Base-by-base conservation (phyloP, 129 eudicot species). In the Arctium minus region DNA sequence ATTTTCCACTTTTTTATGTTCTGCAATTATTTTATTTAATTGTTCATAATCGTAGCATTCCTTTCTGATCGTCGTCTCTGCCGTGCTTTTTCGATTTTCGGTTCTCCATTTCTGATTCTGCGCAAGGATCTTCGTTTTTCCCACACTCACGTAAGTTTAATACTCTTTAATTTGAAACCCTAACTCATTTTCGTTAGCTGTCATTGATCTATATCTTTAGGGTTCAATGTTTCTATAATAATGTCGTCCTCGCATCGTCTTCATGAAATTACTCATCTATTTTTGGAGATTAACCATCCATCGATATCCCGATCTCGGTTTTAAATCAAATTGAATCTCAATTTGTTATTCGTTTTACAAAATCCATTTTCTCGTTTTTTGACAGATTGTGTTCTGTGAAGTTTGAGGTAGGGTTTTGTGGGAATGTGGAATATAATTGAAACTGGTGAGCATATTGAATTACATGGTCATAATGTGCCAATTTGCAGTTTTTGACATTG, bases 61-160 rank as follows among this genome's bases (percentile, higher is more conserved):
- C 27, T 60, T 9, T 60, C 4, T 22, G 81, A 78, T 79, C 82
- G 68, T 79, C 33, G 42, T 79, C 82, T 68, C 69, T 67, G 17
- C 46, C 68, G 82, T 78, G 74, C 1, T 67, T 71, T 50, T 60
- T 37, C 31, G 71, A 35, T 50, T 40, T 80, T 50, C 78, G 37
- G 5, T 44, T 70, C 83, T 48, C 10, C 70, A 17, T 46, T 46
- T 31, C 31, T 35, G 5, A 39, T 69, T 70, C 15, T 80, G n/a
- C 35, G 18, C 75, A 29, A 44, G 48, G 80, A 10, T 80, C 35
- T 82, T 44, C 0, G 70, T 42, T 64, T 31, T 67, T 42, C 75
- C 53, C 36, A 29, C 77, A n/a, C 10, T 44, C 38, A 82, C 81
- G 86, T 82, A 82, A 76, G 81, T 69, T 42, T 5, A 77, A 65